phyloP scores from a whole-genome alignment of 495 filamentous ascomycete genomes.

The Neurospora sp. region DNA sequence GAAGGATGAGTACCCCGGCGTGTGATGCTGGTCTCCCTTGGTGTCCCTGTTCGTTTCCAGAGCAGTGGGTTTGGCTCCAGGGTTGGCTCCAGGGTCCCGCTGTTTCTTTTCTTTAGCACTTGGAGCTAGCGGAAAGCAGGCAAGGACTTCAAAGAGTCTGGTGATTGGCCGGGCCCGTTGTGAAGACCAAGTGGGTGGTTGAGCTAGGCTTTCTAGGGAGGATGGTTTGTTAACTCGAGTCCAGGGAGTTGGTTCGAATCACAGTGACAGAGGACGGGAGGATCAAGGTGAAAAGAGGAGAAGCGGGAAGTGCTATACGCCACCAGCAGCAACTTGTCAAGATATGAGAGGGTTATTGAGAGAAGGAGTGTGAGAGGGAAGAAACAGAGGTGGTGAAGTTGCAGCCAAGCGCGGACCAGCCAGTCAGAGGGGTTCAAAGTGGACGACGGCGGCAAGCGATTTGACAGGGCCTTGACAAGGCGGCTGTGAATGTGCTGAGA shows the following conservation, averaged over 20 bases:
- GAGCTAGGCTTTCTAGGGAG: background rate
- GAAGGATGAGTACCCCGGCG: constrained; percentile 12
- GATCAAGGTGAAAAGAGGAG: background rate
- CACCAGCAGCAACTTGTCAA: background rate
- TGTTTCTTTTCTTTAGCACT: background rate
- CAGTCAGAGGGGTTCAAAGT: constrained; percentile 17
- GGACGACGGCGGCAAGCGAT: constrained; percentile 21
- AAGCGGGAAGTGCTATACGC: background rate
- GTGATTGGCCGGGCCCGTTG: constrained; percentile 10
- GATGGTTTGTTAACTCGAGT: background rate
- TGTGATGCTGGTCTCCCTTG: constrained; percentile 15
- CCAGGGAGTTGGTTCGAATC: background rate
- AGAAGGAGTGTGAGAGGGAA: background rate
- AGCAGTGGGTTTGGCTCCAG: constrained; percentile 13
- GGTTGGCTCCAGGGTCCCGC: constrained; percentile 8
- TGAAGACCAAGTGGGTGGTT: constrained; percentile 12
- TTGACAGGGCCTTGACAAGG: constrained; percentile 20
- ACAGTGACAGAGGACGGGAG: background rate
- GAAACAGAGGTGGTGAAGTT: background rate
- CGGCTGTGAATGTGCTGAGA: constrained; percentile 27
- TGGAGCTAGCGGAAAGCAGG: constrained; percentile 5
- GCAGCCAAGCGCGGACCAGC: constrained; percentile 6
- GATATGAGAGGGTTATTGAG: background rate
- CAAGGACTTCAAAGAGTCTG: constrained; percentile 9
- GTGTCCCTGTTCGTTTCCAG: constrained; percentile 10